These are phyloP conservation scores for Trichaptum fuscoviolaceum DNA, from an alignment of 768 basidiomycete genomes.

Conservation along the genomic window DNA sequence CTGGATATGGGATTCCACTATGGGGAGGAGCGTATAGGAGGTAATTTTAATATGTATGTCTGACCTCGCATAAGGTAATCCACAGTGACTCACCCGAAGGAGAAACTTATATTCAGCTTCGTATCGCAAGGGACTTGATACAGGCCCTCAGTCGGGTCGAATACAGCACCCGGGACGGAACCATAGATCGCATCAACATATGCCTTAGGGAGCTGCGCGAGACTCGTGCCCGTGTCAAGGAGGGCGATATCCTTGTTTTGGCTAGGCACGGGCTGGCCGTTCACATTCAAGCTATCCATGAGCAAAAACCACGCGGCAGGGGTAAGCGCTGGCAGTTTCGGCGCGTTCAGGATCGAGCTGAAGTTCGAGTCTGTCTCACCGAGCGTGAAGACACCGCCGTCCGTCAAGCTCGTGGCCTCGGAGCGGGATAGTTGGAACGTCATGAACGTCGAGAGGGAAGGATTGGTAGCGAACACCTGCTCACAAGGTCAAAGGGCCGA, in stretches of 20 bases:
- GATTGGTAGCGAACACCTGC: neutral
- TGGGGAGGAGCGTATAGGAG: neutral
- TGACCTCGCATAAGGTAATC: neutral
- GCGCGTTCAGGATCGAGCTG: constrained; percentile 9
- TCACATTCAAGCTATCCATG: constrained; percentile 8
- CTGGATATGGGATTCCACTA: constrained; percentile 15
- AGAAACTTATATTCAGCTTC: constrained; percentile 23
- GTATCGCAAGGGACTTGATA: constrained; percentile 29
- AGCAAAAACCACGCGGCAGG: constrained; percentile 4
- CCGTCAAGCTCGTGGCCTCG: constrained; percentile 11
- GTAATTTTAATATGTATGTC: neutral
- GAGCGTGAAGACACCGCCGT: constrained; percentile 17
- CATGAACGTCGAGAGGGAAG: constrained; percentile 11
- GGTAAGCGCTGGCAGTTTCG: constrained; percentile 13
- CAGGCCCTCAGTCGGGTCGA: constrained; percentile 15
- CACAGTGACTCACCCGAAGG: constrained; percentile 21
- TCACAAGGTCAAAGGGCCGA: neutral
- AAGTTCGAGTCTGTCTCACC: constrained; percentile 1
- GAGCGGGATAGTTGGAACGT: constrained; percentile 15
- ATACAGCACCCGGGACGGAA: constrained; percentile 23
- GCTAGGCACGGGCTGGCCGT: constrained; percentile 7
- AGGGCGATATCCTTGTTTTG: constrained; percentile 10
- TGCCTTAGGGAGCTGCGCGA: constrained; percentile 19
- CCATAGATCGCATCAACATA: constrained; percentile 27
- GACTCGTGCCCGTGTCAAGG: constrained; percentile 14